Conservation (phyloP, 2,329 filamentous ascomycete genomes). For the Beauveria caledonica region DNA sequence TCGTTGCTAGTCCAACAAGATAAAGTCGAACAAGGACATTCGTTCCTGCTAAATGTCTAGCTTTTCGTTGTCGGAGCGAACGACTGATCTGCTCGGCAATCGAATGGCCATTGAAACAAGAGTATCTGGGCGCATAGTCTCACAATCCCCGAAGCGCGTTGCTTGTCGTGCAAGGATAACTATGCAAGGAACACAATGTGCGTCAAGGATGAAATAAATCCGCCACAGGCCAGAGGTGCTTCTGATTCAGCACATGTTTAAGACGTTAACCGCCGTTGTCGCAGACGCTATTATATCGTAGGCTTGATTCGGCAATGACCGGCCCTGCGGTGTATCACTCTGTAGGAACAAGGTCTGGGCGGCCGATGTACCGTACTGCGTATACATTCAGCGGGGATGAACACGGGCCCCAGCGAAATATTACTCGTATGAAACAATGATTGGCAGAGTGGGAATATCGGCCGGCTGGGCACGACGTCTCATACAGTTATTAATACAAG, state of each 20-base stretch:
- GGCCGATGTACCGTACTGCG: background rate
- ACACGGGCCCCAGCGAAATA: background rate
- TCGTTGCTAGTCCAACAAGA: conserved; percentile 6
- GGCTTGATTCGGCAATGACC: background rate
- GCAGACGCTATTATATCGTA: background rate
- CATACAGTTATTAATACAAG: background rate
- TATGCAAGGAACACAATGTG: background rate
- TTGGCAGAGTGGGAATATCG: background rate
- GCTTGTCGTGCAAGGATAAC: background rate
- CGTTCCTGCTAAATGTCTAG: background rate
- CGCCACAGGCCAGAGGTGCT: background rate
- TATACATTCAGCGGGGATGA: background rate
- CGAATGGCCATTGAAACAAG: background rate
- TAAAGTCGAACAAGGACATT: background rate
- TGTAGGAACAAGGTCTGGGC: background rate
- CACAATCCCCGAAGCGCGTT: background rate
- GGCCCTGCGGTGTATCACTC: background rate
- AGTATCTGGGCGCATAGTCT: background rate
- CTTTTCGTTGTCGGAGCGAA: background rate
- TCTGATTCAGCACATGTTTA: background rate
- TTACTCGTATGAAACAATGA: conserved; percentile 3
- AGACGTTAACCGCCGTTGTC: background rate
- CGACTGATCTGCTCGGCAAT: background rate
- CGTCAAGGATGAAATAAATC: background rate
- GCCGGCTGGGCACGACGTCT: background rate